Conservation (phyloP, 2,329 filamentous ascomycete genomes). For the Mycogone perniciosa region DNA sequence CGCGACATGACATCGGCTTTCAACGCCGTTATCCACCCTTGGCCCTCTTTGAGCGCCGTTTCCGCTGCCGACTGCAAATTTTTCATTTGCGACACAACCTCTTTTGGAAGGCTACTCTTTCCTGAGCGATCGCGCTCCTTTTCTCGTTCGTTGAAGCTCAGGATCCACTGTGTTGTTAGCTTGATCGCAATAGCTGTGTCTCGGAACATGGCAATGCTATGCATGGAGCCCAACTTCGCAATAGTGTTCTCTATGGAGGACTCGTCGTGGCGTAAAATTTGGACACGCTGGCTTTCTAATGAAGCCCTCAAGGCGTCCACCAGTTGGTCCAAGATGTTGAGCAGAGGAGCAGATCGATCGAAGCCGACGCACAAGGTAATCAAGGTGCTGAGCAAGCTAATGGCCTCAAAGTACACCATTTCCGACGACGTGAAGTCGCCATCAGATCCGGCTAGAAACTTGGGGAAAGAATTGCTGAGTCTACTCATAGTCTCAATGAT, state of each 20-base stretch:
- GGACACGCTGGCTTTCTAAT: conserved; percentile 22
- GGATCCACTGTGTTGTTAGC: conserved; percentile 28
- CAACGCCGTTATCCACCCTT: conserved; percentile 22
- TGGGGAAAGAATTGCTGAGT: conserved; percentile 37
- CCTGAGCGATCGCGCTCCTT: conserved; percentile 35
- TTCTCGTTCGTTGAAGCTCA: conserved; percentile 31
- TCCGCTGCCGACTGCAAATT: conserved; percentile 25
- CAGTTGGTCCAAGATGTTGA: conserved; percentile 23
- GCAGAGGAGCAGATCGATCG: conserved; percentile 18
- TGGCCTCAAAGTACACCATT: conserved; percentile 36
- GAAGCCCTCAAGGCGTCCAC: conserved; percentile 20
- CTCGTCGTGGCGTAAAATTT: conserved; percentile 10
- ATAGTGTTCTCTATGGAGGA: conserved; percentile 16
- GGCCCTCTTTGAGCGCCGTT: conserved; percentile 27
- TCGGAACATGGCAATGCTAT: conserved; percentile 31
- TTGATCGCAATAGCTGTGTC: conserved; percentile 32
- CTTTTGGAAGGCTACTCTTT: conserved; percentile 32
- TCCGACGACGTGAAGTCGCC: conserved; percentile 37
- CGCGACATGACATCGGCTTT: conserved; percentile 22
- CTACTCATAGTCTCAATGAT: conserved; percentile 36
- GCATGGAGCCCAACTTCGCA: conserved; percentile 27
- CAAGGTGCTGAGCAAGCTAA: conserved; percentile 35
- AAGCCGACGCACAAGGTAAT: conserved; percentile 24
- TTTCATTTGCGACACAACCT: conserved; percentile 30
- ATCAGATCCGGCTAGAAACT: conserved; percentile 28